Conservation (phyloP, 2,329 filamentous ascomycete genomes). For the Zymoseptoria ardabiliae region DNA sequence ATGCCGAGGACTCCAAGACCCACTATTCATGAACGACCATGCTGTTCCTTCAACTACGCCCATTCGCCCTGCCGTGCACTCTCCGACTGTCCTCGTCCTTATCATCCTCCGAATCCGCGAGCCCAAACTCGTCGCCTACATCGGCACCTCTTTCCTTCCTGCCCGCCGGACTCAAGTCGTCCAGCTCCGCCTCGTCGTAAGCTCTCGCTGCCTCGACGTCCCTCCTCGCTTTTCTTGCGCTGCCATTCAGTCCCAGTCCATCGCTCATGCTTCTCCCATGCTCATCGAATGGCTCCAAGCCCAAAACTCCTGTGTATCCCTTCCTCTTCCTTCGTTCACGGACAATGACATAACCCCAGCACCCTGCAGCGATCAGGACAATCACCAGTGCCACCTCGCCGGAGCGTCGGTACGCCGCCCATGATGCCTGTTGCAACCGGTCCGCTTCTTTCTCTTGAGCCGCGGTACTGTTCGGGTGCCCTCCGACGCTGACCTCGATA, state of each 20-base stretch:
- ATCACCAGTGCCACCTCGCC: slow-evolving; percentile 80
- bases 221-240: slow-evolving; percentile 32
- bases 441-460: slow-evolving; percentile 62
- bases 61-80: slow-evolving; percentile 6
- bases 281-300: slow-evolving; percentile 33
- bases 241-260: slow-evolving; percentile 34
- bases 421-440: slow-evolving; percentile 75
- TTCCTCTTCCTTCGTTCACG: slow-evolving; percentile 44
- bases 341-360: slow-evolving; percentile 68
- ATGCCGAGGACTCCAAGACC: neutral
- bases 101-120: slow-evolving; percentile 16
- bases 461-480: slow-evolving; percentile 58
- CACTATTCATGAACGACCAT: neutral
- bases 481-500: slow-evolving; percentile 66
- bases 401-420: slow-evolving; percentile 81
- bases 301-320: slow-evolving; percentile 40
- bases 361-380: slow-evolving; percentile 62
- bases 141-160: slow-evolving; percentile 4
- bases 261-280: slow-evolving; percentile 37
- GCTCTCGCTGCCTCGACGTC: slow-evolving; percentile 54
- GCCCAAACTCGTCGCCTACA: slow-evolving; percentile 12
- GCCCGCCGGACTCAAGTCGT: slow-evolving; percentile 36
- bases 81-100: slow-evolving; percentile 8
- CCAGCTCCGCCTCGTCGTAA: slow-evolving; percentile 55
- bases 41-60: slow-evolving; percentile 3